Evolutionary conservation across 164 flowering plant species (phyloP), one percentile per base, ranked within the genome.

Genomic region (Amborella trichopoda): DNA sequence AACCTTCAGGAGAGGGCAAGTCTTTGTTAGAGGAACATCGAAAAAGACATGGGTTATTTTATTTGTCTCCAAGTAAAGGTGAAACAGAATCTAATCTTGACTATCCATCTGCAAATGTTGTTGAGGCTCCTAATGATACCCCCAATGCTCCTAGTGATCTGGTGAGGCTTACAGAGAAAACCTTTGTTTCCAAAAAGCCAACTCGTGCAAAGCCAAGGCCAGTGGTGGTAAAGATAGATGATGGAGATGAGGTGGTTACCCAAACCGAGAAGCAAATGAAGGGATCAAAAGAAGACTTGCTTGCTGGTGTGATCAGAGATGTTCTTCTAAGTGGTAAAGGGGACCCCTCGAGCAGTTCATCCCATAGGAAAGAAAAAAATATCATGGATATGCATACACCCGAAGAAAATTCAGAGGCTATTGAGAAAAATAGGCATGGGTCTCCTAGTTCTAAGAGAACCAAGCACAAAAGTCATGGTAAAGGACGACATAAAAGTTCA

Each of bases 41-140:
- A 14, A 80, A 84, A 66, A 67, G 77, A 42, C 95, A 91, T 62
- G 93, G 86, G 10, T 52, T 91, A 30, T 91, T 84, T 69, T 91
- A 91, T 66, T 91, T 87, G 40, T n/a, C n/a, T n/a, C 69, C 94
- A 40, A 59, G 85, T 17, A 85, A 70, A 44, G 75, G 65, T 53
- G 61, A 54, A 40, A 81, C 69, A 41, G 26, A 12, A 26, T 46
- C 40, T 12, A 55, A 73, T 16, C 52, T 63, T 68, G 84, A 82
- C 49, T 87, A 78, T 62, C 96, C 94, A 23, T 87, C 84, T 59
- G 93, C 89, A 32, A 74, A 70, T 69, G 93, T 80, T 22, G 63
- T 65, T 23, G 63, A 46, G 12, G 52, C 39, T 4, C 38, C 16
- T 14, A 63, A 41, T 44, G 41, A 60, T 57, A 39, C 33, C 10